phyloP scores from a whole-genome alignment of 495 filamentous ascomycete genomes.

The Podospora pseudopauciseta region DNA sequence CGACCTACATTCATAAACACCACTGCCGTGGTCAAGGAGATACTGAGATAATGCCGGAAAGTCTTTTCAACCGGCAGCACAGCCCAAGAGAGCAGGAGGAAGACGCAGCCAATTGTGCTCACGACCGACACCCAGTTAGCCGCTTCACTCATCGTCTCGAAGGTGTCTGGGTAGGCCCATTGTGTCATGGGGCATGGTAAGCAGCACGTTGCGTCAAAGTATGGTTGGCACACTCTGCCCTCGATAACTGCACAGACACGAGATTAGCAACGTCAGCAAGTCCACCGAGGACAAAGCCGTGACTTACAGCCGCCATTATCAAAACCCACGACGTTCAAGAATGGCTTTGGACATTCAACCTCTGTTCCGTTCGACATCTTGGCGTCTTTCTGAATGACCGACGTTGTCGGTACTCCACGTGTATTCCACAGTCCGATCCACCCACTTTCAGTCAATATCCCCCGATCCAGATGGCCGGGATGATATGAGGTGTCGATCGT shows the following conservation, averaged over 20 bases:
- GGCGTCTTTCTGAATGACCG: constrained; percentile 8
- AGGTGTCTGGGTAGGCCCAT: constrained; percentile 78
- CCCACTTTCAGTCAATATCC: not conserved
- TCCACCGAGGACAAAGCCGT: not conserved
- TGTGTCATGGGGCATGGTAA: constrained; percentile 83
- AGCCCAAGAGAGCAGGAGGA: constrained; percentile 77
- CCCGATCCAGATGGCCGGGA: not conserved
- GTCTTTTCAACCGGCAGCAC: constrained; percentile 87
- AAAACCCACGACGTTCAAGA: constrained; percentile 34
- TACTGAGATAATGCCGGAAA: constrained; percentile 85
- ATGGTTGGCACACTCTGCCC: constrained; percentile 57
- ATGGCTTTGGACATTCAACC: constrained; percentile 33
- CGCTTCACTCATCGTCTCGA: constrained; percentile 57
- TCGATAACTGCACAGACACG: constrained; percentile 50
- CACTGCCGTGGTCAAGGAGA: constrained; percentile 72
- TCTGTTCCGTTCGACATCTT: constrained; percentile 32
- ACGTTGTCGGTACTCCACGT: not conserved
- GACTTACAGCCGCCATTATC: constrained; percentile 43
- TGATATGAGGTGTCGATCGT: not conserved
- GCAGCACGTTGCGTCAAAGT: constrained; percentile 59
- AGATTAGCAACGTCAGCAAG: constrained; percentile 9
- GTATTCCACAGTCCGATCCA: not conserved
- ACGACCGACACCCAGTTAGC: constrained; percentile 79
- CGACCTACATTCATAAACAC: constrained; percentile 73
- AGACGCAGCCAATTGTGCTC: constrained; percentile 65